Conservation (phyloP, 2,329 filamentous ascomycete species). For the Cytospora piceicola region DNA sequence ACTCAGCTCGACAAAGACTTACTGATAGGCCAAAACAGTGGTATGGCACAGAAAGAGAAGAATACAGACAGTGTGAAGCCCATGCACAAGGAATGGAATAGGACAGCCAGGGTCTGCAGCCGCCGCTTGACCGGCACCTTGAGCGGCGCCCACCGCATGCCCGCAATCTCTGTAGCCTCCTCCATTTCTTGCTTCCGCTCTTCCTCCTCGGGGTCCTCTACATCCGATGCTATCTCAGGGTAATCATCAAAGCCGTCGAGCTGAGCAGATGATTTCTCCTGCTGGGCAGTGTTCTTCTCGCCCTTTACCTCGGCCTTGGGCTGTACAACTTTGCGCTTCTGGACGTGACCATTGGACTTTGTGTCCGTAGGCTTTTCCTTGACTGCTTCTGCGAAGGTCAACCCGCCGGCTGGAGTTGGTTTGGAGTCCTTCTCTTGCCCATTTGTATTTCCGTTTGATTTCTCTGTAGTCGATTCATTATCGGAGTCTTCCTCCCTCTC, state of each 20-base stretch:
- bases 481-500: not conserved
- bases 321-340: not conserved
- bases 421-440: constrained; percentile 6
- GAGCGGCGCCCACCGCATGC: constrained; percentile 84
- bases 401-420: constrained; percentile 25
- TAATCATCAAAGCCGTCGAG: constrained; percentile 23
- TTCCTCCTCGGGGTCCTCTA: constrained; percentile 17
- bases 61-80: constrained; percentile 75
- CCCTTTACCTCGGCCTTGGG: not conserved
- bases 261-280: constrained; percentile 8
- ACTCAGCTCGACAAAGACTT: not conserved
- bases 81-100: constrained; percentile 74
- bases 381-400: constrained; percentile 29
- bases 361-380: constrained; percentile 17
- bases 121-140: constrained; percentile 72
- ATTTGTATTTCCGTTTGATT: not conserved
- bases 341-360: constrained; percentile 5
- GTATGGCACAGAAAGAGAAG: constrained; percentile 89
- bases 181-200: constrained; percentile 21
- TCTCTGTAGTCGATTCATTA: not conserved
- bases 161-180: constrained; percentile 37
- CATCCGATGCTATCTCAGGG: constrained; percentile 24
- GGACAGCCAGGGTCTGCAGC: constrained; percentile 76
- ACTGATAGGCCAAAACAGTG: constrained; percentile 80
- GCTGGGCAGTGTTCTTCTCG: not conserved